Conservation (phyloP, 202 grass and related monocot genomes). For the Schoenoplectus triqueter region DNA sequence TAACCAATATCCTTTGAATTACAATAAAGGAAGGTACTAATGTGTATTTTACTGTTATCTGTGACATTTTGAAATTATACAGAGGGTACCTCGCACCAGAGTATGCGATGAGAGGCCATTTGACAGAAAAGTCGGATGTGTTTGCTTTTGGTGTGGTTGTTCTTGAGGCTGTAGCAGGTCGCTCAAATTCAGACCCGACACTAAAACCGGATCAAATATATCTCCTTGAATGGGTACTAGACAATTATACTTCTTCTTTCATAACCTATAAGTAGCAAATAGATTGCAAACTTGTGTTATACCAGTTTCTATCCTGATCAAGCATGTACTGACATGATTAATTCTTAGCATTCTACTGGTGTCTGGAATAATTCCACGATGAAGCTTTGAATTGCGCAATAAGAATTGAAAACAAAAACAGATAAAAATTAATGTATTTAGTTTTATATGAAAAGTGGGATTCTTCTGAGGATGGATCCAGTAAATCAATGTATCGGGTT, state of each 20-base stretch:
- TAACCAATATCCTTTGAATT: not conserved
- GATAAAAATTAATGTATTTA: not conserved
- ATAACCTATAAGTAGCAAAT: not conserved
- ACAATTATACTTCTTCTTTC: not conserved
- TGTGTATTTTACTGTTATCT: not conserved
- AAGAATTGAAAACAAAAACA: not conserved
- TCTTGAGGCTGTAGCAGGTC: constrained; percentile 69
- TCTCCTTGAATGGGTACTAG: constrained; percentile 85
- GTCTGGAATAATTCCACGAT: not conserved
- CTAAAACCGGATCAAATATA: constrained; percentile 55
- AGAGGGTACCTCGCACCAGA: constrained; percentile 94
- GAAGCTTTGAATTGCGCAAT: not conserved
- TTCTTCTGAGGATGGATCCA: not conserved
- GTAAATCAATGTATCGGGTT: not conserved
- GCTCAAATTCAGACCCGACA: constrained; percentile 56
- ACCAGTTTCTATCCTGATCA: not conserved
- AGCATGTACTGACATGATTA: too few species aligned
- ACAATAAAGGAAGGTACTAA: not conserved
- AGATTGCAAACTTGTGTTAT: not conserved
- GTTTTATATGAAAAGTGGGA: not conserved
- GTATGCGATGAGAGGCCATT: constrained; percentile 95
- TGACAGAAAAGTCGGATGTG: constrained; percentile 86
- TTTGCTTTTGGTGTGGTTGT: constrained; percentile 75
- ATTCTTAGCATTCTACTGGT: not conserved
- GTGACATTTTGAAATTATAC: constrained; percentile 23